Conservation (phyloP, 1,139 yeast species). For the Pichia sp. region DNA sequence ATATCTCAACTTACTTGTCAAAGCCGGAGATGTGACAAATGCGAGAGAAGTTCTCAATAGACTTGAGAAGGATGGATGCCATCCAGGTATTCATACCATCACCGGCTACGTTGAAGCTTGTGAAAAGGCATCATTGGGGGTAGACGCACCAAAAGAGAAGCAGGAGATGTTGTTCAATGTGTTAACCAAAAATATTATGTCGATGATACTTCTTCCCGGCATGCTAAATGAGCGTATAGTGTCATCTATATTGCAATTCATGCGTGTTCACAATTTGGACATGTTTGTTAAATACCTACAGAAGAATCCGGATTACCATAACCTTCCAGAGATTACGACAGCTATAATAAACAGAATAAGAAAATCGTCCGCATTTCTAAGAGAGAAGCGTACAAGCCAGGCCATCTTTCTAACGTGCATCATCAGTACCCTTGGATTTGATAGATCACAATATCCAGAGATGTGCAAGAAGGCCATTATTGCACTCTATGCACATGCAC, state of each 20-base stretch:
- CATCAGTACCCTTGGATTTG: slow-evolving; percentile 3
- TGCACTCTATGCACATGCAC: slow-evolving; percentile 16
- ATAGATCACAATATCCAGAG: slow-evolving; percentile 9
- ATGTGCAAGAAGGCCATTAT: slow-evolving; percentile 6
- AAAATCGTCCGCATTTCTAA: slow-evolving; percentile 1
- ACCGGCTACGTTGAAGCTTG: slow-evolving; percentile 16
- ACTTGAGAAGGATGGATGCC: slow-evolving; percentile 5
- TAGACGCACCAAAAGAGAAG: slow-evolving; percentile 14
- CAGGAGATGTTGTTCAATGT: slow-evolving; percentile 21
- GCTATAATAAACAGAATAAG: slow-evolving; percentile 6
- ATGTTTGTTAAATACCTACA: slow-evolving; percentile 20
- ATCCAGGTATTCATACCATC: slow-evolving; percentile 12
- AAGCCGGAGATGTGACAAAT: slow-evolving; percentile 14
- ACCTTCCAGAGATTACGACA: slow-evolving; percentile 3
- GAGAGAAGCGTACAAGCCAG: slow-evolving; percentile 3
- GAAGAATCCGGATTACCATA: slow-evolving; percentile 7
- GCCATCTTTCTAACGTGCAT: slow-evolving; percentile 10
- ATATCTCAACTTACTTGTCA: slow-evolving; percentile 12
- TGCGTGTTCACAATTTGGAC: slow-evolving; percentile 13
- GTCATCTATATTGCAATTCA: slow-evolving; percentile 13
- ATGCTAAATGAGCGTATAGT: slow-evolving; percentile 9
- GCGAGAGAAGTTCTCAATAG: slow-evolving; percentile 13
- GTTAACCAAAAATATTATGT: slow-evolving; percentile 14
- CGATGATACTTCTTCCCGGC: slow-evolving; percentile 8
- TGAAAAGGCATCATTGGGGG: slow-evolving; percentile 6